Conservation (phyloP, 1,139 yeast genomes). For the Yamadazyma sp. region DNA sequence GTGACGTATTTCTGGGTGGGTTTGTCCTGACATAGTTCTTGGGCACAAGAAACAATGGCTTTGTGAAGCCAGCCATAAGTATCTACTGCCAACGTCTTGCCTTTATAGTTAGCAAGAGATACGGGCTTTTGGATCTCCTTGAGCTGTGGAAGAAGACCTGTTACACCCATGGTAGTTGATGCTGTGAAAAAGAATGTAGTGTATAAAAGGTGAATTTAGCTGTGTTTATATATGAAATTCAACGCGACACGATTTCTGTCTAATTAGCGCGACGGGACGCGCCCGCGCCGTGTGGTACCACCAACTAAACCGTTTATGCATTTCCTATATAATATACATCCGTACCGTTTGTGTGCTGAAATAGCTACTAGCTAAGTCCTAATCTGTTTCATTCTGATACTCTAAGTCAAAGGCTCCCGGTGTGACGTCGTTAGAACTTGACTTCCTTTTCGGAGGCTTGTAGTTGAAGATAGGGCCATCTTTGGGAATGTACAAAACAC, state of each 20-base stretch:
- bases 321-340: conserved; percentile 1
- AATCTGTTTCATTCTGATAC: not conserved
- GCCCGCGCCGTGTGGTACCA: too few relatives aligned
- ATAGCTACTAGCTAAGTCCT: not conserved
- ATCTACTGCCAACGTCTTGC: conserved; percentile 84
- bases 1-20: conserved; percentile 69
- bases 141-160: conserved; percentile 72
- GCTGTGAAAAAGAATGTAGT: not conserved
- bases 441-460: conserved; percentile 26
- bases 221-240: too few relatives aligned
- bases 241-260: too few relatives aligned
- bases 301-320: too few relatives aligned
- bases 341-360: not conserved
- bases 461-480: conserved; percentile 36
- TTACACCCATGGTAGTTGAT: conserved; percentile 60
- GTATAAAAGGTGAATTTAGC: too few relatives aligned
- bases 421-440: not conserved
- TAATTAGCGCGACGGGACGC: too few relatives aligned
- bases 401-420: not conserved
- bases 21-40: conserved; percentile 69
- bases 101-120: conserved; percentile 60
- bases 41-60: conserved; percentile 80
- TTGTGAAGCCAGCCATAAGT: conserved; percentile 97
- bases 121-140: conserved; percentile 68
- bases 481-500: conserved; percentile 30